These are phyloP conservation scores for Prunus campanulata DNA, from an alignment of 306 rosid species.

Conservation along the genomic window DNA sequence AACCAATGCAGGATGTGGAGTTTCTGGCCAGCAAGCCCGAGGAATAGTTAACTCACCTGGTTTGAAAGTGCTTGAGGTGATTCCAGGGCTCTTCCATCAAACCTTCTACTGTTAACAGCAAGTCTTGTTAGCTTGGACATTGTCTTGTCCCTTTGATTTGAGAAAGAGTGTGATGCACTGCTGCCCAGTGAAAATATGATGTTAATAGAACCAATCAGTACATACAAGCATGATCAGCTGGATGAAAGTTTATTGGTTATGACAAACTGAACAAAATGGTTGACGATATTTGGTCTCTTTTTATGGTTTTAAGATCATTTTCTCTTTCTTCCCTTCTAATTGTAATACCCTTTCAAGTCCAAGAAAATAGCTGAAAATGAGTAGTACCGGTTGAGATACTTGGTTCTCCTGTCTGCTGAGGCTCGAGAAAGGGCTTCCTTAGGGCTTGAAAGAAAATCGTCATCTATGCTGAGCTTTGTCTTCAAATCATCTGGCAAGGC, in stretches of 20 bases:
- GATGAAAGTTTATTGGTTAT: neutral
- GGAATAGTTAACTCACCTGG: conserved; percentile 53
- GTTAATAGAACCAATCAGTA: conserved; percentile 12
- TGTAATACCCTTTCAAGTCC: neutral
- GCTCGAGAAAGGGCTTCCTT: conserved; percentile 98
- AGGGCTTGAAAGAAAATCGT: conserved; percentile 80
- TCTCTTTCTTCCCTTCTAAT: neutral
- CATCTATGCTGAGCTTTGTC: conserved; percentile 85
- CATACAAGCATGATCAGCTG: neutral
- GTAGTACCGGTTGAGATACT: conserved; percentile 73
- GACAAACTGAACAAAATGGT: neutral
- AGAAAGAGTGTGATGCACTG: conserved; percentile 63
- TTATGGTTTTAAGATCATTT: neutral
- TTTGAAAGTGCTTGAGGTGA: conserved; percentile 73
- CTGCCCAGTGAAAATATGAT: conserved; percentile 30
- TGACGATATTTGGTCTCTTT: neutral
- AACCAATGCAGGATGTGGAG: neutral
- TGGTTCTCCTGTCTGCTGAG: conserved; percentile 86
- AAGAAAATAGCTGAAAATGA: conserved; percentile 6
- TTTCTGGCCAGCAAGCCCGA: neutral
- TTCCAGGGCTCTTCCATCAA: conserved; percentile 65
- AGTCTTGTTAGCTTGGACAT: conserved; percentile 75
- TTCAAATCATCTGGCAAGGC: conserved; percentile 92
- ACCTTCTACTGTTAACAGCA: conserved; percentile 66
- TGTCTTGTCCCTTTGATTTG: conserved; percentile 70